phyloP scores from a whole-genome alignment of 176 grass and related monocot genomes.

The Secale cereale region DNA sequence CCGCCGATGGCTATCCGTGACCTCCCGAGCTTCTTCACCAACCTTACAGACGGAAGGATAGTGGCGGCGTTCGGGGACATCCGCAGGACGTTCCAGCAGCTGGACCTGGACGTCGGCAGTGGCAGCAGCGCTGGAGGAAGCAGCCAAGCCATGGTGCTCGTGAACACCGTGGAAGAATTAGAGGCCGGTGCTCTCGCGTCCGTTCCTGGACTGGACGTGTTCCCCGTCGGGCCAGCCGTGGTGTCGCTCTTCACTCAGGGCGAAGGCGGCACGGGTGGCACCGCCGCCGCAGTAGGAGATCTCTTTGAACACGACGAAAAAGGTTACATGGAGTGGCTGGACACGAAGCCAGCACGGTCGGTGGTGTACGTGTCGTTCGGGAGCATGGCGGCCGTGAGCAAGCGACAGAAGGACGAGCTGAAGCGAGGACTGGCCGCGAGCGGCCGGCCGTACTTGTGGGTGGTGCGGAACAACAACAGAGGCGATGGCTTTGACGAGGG shows the following conservation, averaged over 20 bases:
- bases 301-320: constrained; percentile 17
- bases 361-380: constrained; percentile 64
- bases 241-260: not conserved
- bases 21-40: constrained; percentile 39
- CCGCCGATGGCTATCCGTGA: constrained; percentile 35
- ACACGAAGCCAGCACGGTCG: constrained; percentile 35
- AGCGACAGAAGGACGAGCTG: constrained; percentile 44
- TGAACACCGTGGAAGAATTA: constrained; percentile 54
- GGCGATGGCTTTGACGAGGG: not conserved
- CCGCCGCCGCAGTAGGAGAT: not conserved
- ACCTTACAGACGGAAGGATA: not conserved
- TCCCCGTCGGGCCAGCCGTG: constrained; percentile 40
- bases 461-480: constrained; percentile 37
- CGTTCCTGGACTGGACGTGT: constrained; percentile 18
- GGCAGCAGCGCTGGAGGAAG: not conserved
- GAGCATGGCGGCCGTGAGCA: constrained; percentile 30
- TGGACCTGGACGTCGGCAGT: not conserved
- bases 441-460: constrained; percentile 44
- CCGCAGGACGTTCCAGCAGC: constrained; percentile 5
- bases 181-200: constrained; percentile 30
- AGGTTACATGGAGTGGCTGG: constrained; percentile 41
- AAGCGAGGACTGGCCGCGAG: constrained; percentile 15
- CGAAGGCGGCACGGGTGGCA: not conserved
- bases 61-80: not conserved
- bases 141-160: constrained; percentile 23